phyloP scores from a whole-genome alignment of 192 early-diverging fungal species.

The Piromyces sp. region DNA sequence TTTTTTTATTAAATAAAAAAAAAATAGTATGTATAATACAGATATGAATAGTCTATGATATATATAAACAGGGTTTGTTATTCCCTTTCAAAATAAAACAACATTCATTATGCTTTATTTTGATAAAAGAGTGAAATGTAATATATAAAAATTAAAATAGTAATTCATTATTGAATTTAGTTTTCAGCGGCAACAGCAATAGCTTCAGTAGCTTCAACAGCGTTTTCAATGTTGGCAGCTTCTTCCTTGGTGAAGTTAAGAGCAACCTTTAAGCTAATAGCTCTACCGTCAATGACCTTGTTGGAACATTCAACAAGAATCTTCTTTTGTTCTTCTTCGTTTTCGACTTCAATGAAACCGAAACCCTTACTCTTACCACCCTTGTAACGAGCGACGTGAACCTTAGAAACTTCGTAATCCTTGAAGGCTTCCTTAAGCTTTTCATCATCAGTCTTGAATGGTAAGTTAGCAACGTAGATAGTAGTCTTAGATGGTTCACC shows the following conservation, averaged over 20 bases:
- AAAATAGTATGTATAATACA: too few relatives aligned
- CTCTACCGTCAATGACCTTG: conserved; percentile 44
- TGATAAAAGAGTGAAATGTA: too few relatives aligned
- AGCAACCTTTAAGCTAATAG: conserved; percentile 43
- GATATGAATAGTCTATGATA: too few relatives aligned
- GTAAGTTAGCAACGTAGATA: conserved; percentile 64
- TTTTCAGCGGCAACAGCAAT: not conserved
- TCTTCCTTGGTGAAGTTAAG: not conserved
- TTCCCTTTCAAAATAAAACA: too few relatives aligned
- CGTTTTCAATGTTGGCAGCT: not conserved
- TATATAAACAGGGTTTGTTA: too few relatives aligned
- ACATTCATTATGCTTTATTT: too few relatives aligned
- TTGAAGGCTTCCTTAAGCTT: conserved; percentile 31
- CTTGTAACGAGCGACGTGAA: conserved; percentile 53
- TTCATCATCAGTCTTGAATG: conserved; percentile 50
- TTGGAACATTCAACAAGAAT: conserved; percentile 43
- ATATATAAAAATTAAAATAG: too few relatives aligned
- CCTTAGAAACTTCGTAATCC: conserved; percentile 46
- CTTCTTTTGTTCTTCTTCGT: conserved; percentile 57
- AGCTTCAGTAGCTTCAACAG: not conserved
- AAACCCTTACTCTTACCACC: conserved; percentile 74
- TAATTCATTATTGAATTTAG: not conserved
- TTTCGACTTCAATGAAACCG: conserved; percentile 77
- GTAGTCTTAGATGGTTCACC: conserved; percentile 30
- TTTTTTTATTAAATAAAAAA: too few relatives aligned